Evolutionary conservation across 192 early-diverging fungal species (phyloP).

Genomic region (Coemansia sp.): DNA sequence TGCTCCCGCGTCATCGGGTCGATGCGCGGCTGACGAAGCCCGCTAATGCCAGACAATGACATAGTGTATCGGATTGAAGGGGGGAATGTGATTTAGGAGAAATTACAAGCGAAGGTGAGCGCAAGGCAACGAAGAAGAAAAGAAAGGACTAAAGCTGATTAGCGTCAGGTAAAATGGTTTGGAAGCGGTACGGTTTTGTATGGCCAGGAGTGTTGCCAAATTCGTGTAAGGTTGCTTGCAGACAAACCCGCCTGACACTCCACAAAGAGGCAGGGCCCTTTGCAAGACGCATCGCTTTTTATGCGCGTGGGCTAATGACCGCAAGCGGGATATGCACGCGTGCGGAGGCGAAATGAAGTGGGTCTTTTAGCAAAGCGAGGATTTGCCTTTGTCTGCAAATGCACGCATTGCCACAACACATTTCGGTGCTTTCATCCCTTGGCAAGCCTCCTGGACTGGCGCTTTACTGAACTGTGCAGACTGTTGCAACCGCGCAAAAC

Average conservation of each 20-base stretch:
- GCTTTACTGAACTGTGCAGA: too few relatives aligned
- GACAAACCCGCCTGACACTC: not conserved
- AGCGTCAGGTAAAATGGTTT: too few relatives aligned
- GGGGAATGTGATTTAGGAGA: not conserved
- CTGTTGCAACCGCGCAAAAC: too few relatives aligned
- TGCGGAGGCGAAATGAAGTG: conserved; percentile 7
- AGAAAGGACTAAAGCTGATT: not conserved
- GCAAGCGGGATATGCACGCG: conserved; percentile 10
- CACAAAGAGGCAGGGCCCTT: conserved; percentile 3
- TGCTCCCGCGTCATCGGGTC: not conserved
- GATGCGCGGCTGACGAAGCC: not conserved
- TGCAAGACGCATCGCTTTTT: not conserved
- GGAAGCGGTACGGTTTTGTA: not conserved
- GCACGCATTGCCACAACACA: not conserved
- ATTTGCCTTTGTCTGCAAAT: not conserved
- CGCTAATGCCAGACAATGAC: not conserved
- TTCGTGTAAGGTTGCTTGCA: too few relatives aligned
- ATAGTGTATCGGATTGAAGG: not conserved
- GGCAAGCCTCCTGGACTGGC: too few relatives aligned
- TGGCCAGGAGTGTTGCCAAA: not conserved
- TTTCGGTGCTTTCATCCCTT: too few relatives aligned
- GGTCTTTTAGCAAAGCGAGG: conserved; percentile 5
- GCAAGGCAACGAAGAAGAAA: not conserved
- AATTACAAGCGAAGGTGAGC: not conserved
- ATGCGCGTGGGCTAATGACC: conserved; percentile 5